Evolutionary conservation across 2,329 filamentous ascomycete species (phyloP), one percentile per base, ranked within the genome.

Genomic region (Rhexocercosporidium sp.): DNA sequence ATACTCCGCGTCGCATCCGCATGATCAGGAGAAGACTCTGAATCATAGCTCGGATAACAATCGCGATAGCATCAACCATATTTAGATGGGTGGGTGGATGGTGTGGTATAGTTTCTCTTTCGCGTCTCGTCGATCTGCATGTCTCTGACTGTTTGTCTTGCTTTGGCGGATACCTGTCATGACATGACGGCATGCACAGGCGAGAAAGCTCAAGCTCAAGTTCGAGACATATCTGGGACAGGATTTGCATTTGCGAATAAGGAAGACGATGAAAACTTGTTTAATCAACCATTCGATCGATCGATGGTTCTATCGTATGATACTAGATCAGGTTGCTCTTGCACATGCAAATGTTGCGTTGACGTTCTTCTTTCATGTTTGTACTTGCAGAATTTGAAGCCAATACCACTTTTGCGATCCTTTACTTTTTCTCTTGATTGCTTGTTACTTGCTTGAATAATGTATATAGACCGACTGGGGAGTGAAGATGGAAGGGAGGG

Each of bases 1-100:
- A 41, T 67, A 66, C 59, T 65, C 63, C 1, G 34, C 37, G 9
- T 29, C 14, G 9, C 64, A 61, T 20, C 18, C 29, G 16, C 49
- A 54, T 7, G 37, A 59, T 37, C 46, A 31, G 1, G 51, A 66
- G 34, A 63, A 63, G 61, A 31, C 34, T 11, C 49, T 63, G 6
- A 27, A 27, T 16, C 47, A 39, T 22, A 44, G 34, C 34, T 56
- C 47, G 31, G 61, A 63, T 20, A 51, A 63, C 25, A 44, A 27
- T 8, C 46, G 34, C 7, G 61, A 63, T 29, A 39, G 18, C 22
- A 56, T 56, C 25, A 22, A 41, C 8, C 61, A 56, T 8, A 37
- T 63, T 31, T 56, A 37, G 34, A 37, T 37, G 34, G 34, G 34
- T 11, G 9, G 34, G 3, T 7, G 8, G 9, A 11, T 37, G 34